Evolutionary conservation across 1,284 basidiomycete genomes (phyloP), one percentile per base, ranked within the genome.

Genomic region (Apiotrichum akiyoshidainum): DNA sequence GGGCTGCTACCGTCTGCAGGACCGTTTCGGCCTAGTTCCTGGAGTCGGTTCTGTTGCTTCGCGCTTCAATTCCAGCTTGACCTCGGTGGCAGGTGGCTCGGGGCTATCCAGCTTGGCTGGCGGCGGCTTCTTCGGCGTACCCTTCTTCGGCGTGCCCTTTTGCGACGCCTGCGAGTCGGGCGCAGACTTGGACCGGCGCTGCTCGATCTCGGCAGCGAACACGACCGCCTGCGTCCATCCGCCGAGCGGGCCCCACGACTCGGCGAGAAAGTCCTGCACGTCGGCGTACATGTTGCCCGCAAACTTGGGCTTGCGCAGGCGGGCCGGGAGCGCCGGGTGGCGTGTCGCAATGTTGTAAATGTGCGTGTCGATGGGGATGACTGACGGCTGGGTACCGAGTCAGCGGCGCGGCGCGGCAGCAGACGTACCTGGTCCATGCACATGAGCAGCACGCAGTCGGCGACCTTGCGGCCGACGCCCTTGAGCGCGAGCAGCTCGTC

Each of bases 381-480:
- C 85, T 60, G 90, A 87, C 65, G 79, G 82, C 90, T 93, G 14
- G 55, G 1, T 10, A 34, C 12, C 19, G 52, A n/a, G 44, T 39
- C 14, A 12, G n/a, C 4, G n/a, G n/a, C n/a, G n/a, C n/a, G n/a
- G n/a, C n/a, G n/a, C n/a, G n/a, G n/a, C n/a, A n/a, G n/a, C n/a
- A n/a, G n/a, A n/a, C n/a, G n/a, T n/a, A 89, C 89, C 83, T 96
- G 92, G 76, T 97, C 91, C 56, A 98, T 76, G 66, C 91, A 92
- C 90, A 99, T 98, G 26, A 99, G 80, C 54, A 97, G 79, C 37
- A 99, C 83, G 71, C 96, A 99, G 72, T 98, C 95, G 1, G 90
- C 92, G 0, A 97, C 93, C 76, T 99, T 99, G 39, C 92, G 84
- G 1, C 96, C 96, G 0, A 99, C 91, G 0, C 96, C 96, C 46